Evolutionary conservation across 2,329 filamentous ascomycete genomes (phyloP).

Genomic region (Tolypocladium endophyticum): DNA sequence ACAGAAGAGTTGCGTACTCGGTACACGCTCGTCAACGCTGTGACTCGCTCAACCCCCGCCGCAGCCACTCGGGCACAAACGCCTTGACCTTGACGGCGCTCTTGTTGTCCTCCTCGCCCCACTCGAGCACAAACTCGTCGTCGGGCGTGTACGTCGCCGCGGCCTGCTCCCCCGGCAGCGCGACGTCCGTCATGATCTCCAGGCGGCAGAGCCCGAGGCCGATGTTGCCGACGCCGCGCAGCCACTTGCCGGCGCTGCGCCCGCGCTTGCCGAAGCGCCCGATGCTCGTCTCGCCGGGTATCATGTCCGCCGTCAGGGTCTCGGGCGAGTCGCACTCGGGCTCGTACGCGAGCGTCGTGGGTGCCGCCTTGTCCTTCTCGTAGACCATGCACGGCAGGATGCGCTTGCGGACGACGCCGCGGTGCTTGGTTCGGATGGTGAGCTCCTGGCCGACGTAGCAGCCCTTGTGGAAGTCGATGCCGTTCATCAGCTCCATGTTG

Average conservation of each 20-base stretch:
- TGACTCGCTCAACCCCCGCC: constrained; percentile 24
- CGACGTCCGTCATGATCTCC: constrained; percentile 80
- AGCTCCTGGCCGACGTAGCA: constrained; percentile 97
- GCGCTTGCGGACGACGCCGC: constrained; percentile 84
- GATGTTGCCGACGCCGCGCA: constrained; percentile 71
- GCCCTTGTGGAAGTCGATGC: constrained; percentile 87
- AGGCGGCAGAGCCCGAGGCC: constrained; percentile 79
- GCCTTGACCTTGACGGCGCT: constrained; percentile 54
- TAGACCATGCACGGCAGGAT: constrained; percentile 75
- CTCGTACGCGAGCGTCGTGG: constrained; percentile 36
- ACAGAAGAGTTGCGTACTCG: not conserved
- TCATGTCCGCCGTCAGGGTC: constrained; percentile 20
- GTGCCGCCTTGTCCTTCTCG: constrained; percentile 27
- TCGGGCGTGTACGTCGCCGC: constrained; percentile 50
- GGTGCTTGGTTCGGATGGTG: constrained; percentile 90
- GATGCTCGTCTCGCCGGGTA: constrained; percentile 38
- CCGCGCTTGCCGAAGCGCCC: constrained; percentile 43
- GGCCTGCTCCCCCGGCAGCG: constrained; percentile 56
- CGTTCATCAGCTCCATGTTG: constrained; percentile 79
- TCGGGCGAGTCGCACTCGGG: constrained; percentile 16
- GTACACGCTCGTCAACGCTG: constrained; percentile 7
- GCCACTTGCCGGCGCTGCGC: constrained; percentile 70
- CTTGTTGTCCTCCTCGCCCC: constrained; percentile 31
- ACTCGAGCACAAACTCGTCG: constrained; percentile 51
- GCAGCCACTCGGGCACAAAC: constrained; percentile 72